These are phyloP conservation scores for Podila epigama DNA, from an alignment of 192 early-diverging fungal species.

Conservation along the genomic window DNA sequence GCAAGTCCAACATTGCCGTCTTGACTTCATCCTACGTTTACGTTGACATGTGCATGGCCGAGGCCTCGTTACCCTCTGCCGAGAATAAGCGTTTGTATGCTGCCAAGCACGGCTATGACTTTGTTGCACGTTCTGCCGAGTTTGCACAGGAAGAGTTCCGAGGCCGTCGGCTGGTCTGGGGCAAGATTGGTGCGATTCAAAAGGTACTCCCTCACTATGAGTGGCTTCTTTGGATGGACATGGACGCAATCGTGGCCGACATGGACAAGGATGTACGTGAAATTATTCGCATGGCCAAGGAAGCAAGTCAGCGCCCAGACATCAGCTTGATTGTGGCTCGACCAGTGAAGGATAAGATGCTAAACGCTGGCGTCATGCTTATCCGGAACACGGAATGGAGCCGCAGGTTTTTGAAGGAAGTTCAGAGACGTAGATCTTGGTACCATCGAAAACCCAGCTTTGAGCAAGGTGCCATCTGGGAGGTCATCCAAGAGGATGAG, in stretches of 20 bases:
- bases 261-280: constrained; percentile 47
- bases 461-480: constrained; percentile 69
- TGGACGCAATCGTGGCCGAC: constrained; percentile 65
- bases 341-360: constrained; percentile 56
- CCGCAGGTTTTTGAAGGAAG: constrained; percentile 52
- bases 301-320: constrained; percentile 21
- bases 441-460: constrained; percentile 47
- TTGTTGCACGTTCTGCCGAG: constrained; percentile 61
- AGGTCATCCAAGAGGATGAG: constrained; percentile 51
- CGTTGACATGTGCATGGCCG: constrained; percentile 61
- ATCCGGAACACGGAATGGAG: constrained; percentile 65
- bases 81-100: constrained; percentile 64
- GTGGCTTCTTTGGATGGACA: constrained; percentile 70
- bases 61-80: constrained; percentile 51
- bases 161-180: constrained; percentile 65
- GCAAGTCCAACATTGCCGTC: constrained; percentile 51
- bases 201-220: constrained; percentile 65
- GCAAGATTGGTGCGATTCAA: constrained; percentile 63
- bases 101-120: constrained; percentile 57
- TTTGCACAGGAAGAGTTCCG: constrained; percentile 59
- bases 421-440: constrained; percentile 49
- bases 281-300: constrained; percentile 49
- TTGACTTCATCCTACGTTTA: constrained; percentile 64
- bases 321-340: constrained; percentile 58
- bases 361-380: constrained; percentile 68